Evolutionary conservation across 2,329 filamentous ascomycete species (phyloP).

Genomic region (Teratosphaeria zuluensis): DNA sequence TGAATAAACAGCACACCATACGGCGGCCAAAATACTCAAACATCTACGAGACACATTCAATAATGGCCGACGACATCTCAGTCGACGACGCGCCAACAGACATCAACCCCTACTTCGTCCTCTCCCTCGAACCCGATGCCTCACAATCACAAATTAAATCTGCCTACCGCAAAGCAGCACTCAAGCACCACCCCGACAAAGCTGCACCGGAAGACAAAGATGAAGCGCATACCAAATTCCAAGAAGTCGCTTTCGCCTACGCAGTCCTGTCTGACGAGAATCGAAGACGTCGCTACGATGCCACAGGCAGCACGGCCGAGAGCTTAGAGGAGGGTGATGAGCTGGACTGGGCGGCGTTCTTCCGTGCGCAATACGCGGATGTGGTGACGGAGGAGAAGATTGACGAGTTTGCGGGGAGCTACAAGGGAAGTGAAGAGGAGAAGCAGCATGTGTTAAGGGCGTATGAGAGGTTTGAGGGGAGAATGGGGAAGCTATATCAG

Average conservation of each 20-base stretch:
- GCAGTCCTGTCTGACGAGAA: conserved; percentile 77
- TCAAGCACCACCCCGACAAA: conserved; percentile 67
- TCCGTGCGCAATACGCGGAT: conserved; percentile 71
- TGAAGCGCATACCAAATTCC: conserved; percentile 70
- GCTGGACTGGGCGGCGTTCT: conserved; percentile 88
- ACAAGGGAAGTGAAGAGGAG: conserved; percentile 83
- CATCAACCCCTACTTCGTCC: conserved; percentile 66
- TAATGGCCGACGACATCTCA: not conserved
- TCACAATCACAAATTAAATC: conserved; percentile 73
- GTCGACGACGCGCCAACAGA: not conserved
- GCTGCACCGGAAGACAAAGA: conserved; percentile 50
- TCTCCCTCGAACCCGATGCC: conserved; percentile 61
- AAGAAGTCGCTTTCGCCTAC: conserved; percentile 87
- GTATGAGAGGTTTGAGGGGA: conserved; percentile 63
- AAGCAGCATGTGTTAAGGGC: conserved; percentile 64
- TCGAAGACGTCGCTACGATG: conserved; percentile 77
- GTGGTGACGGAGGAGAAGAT: conserved; percentile 67
- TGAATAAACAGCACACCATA: no score
- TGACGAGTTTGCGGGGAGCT: conserved; percentile 62
- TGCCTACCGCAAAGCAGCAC: conserved; percentile 82
- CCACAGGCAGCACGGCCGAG: conserved; percentile 81
- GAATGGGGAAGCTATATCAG: conserved; percentile 70
- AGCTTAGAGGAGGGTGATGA: conserved; percentile 56
- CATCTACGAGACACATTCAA: not conserved
- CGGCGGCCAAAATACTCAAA: not conserved